Evolutionary conservation across 1,139 yeast genomes (phyloP).

Genomic region (Zygoascus meyerae): DNA sequence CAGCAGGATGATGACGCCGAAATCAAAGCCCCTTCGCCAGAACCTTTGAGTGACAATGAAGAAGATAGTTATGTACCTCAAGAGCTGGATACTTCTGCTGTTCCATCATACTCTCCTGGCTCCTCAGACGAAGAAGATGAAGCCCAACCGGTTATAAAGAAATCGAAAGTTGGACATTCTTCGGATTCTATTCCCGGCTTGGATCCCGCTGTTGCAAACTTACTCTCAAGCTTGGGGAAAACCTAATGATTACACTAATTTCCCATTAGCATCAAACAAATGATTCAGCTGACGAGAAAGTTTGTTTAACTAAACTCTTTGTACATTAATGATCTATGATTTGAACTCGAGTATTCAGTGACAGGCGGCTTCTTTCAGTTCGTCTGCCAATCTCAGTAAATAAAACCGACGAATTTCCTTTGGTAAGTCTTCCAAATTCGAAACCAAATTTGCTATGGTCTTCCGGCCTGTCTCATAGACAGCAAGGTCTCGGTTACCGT

Average conservation of each 20-base stretch:
- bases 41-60: constrained; percentile 14
- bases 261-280: no score
- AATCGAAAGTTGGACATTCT: constrained; percentile 22
- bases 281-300: no score
- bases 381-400: constrained; percentile 28
- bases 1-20: constrained; percentile 23
- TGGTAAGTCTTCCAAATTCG: constrained; percentile 26
- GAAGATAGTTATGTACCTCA: constrained; percentile 15
- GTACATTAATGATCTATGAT: constrained; percentile 6
- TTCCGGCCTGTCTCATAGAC: constrained; percentile 33
- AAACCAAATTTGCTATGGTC: constrained; percentile 21
- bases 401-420: constrained; percentile 27
- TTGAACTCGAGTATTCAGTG: neutral
- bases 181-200: constrained; percentile 21
- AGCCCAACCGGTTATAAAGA: constrained; percentile 26
- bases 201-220: constrained; percentile 31
- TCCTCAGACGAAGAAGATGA: constrained; percentile 34
- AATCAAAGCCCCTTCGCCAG: constrained; percentile 19
- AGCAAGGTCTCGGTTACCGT: constrained; percentile 35
- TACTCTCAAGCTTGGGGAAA: constrained; percentile 16
- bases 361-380: constrained; percentile 17
- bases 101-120: constrained; percentile 38
- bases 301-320: no score
- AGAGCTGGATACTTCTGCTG: constrained; percentile 26
- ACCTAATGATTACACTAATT: no score